Evolutionary conservation across 306 rosid species (phyloP).

Genomic region (Trifolium dubium): DNA sequence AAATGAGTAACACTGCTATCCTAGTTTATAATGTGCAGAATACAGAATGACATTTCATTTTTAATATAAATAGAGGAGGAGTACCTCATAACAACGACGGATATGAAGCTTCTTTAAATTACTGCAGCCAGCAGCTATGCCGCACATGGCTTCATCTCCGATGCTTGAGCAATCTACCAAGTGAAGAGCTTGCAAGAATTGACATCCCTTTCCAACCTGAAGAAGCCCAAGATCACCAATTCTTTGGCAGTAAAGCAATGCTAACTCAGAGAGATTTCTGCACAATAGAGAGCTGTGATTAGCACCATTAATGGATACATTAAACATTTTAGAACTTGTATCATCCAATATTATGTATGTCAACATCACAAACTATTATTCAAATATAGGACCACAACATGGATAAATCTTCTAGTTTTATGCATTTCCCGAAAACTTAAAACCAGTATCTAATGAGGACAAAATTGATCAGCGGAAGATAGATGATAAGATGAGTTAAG

Average conservation of each 20-base stretch:
- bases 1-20: background rate
- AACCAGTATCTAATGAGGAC: background rate
- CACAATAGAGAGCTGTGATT: slow-evolving; percentile 41
- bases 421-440: background rate
- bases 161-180: slow-evolving; percentile 93
- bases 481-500: slow-evolving; percentile 1
- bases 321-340: slow-evolving; percentile 19
- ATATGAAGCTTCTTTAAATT: slow-evolving; percentile 89
- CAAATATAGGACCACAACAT: slow-evolving; percentile 6
- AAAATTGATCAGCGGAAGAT: background rate
- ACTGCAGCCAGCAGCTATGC: slow-evolving; percentile 81
- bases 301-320: slow-evolving; percentile 32
- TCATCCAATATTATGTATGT: slow-evolving; percentile 22
- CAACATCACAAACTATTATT: slow-evolving; percentile 22
- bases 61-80: background rate
- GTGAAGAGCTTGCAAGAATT: slow-evolving; percentile 85
- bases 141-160: slow-evolving; percentile 88
- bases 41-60: slow-evolving; percentile 8
- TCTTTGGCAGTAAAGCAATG: slow-evolving; percentile 86
- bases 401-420: background rate
- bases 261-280: slow-evolving; percentile 79
- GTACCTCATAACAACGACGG: slow-evolving; percentile 93
- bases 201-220: slow-evolving; percentile 84
- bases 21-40: slow-evolving; percentile 17
- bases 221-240: slow-evolving; percentile 75